phyloP scores from a whole-genome alignment of 257 asterid species.

The Agastache rugosa region DNA sequence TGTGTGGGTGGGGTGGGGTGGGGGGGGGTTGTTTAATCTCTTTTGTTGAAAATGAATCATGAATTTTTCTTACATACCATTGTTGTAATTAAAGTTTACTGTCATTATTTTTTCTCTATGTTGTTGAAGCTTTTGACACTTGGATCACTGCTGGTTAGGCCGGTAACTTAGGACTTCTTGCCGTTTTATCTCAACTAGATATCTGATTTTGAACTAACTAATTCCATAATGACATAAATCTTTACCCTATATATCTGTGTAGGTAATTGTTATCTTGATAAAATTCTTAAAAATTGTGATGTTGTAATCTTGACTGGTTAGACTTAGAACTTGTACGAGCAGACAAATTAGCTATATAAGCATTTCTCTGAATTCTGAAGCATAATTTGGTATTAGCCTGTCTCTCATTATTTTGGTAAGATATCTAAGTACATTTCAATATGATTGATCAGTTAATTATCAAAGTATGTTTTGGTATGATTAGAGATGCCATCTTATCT shows the following conservation, averaged over 20 bases:
- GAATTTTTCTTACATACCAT: too few species aligned
- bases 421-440: too few species aligned
- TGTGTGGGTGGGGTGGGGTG: too few species aligned
- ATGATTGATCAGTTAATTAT: neutral
- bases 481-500: neutral
- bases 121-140: neutral
- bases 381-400: neutral
- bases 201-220: neutral
- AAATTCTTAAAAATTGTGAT: neutral
- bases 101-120: too few species aligned
- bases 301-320: neutral
- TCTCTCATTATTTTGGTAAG: neutral
- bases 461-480: neutral
- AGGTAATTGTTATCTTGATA: neutral
- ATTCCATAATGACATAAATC: too few species aligned
- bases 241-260: neutral
- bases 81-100: too few species aligned
- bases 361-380: neutral
- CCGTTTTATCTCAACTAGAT: conserved; percentile 12
- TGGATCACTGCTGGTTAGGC: too few species aligned
- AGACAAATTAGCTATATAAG: neutral
- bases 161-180: neutral
- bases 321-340: neutral
- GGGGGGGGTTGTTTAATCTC: too few species aligned
- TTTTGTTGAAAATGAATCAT: too few species aligned